Evolutionary conservation across 2,329 filamentous ascomycete genomes (phyloP), one percentile per base, ranked within the genome.

Genomic region (Acephala macrosclerotiorum): DNA sequence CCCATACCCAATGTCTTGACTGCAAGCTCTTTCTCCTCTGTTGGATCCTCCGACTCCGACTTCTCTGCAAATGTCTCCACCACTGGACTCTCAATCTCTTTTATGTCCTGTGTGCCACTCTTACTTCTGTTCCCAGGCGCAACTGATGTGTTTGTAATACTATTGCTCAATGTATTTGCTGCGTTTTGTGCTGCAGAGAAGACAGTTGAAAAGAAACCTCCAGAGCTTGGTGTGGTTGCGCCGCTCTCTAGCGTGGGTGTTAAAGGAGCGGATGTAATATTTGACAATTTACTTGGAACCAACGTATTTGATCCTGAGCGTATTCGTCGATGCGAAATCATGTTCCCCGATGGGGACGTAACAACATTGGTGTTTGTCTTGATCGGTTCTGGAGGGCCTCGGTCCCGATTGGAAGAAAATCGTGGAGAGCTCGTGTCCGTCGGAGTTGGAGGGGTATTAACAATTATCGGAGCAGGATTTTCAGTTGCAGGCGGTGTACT

Each of bases 171-270:
- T 20, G 87, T 89, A 70, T 83, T 93, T 16, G 94, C 94, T 51
- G 95, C 95, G 84, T 91, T 97, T 78, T 98, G 95, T 20, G 96
- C 96, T 55, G 91, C 95, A 47, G 93, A 95, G 70, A 99, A 88
- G 75, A 99, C 92, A 29, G 92, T 94, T 4, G 93, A 97, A 79
- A 99, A 98, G 81, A 99, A 98, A 0, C 94, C 90, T 42, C 85
- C 82, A 62, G 87, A 84, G 35, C 86, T 83, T 67, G 82, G 60
- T 68, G 79, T 68, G 67, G 78, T 79, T 3, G 78, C 75, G 72
- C 89, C 89, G 77, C 80, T 84, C 77, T 97, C 94, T 42, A 87
- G 83, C 0, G 90, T 91, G 8, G 94, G 92, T 2, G 94, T 92
- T 60, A 96, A 82, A 9, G 94, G 91, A 18, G 86, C 88, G 62